These are phyloP conservation scores for Spinellus fusiger DNA, from an alignment of 192 early-diverging fungal species.

Conservation along the genomic window DNA sequence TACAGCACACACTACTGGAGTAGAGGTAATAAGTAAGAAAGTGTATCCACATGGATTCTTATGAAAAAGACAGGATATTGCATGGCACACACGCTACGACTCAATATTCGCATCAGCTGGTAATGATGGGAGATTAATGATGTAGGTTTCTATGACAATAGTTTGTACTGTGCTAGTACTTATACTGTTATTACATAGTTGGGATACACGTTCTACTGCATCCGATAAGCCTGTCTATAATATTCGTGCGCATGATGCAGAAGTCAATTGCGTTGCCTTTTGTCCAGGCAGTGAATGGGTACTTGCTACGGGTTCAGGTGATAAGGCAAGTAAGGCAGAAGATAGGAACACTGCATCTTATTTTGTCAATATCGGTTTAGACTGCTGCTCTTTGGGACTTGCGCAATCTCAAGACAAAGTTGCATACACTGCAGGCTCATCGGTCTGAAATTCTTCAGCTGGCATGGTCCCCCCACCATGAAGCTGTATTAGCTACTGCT, in stretches of 20 bases:
- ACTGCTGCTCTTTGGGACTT: constrained; percentile 95
- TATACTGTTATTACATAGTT: constrained; percentile 41
- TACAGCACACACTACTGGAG: constrained; percentile 81
- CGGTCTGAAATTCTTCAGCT: constrained; percentile 92
- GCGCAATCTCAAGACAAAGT: constrained; percentile 78
- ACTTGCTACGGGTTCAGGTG: constrained; percentile 90
- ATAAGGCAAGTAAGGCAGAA: constrained; percentile 50
- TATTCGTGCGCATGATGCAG: constrained; percentile 81
- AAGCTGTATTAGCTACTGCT: constrained; percentile 86
- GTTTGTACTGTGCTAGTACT: neutral
- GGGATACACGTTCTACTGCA: constrained; percentile 79
- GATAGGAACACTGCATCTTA: neutral
- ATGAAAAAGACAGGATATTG: constrained; percentile 65
- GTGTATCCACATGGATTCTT: neutral
- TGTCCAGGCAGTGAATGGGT: constrained; percentile 86
- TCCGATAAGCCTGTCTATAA: constrained; percentile 60
- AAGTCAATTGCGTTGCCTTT: constrained; percentile 94
- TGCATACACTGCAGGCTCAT: constrained; percentile 88
- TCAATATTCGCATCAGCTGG: constrained; percentile 93
- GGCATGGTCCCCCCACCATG: constrained; percentile 90
- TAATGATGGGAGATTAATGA: constrained; percentile 87
- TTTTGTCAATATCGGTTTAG: constrained; percentile 22
- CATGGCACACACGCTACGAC: constrained; percentile 83
- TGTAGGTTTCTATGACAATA: constrained; percentile 43
- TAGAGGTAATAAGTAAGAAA: constrained; percentile 56